A percentile compares a stretch with the other conserved stretches of the same genome.
phyloP scores from a whole-genome alignment of 225 moss, liverwort and hornwort genomes.

The Rhytidiadelphus loreus region DNA sequence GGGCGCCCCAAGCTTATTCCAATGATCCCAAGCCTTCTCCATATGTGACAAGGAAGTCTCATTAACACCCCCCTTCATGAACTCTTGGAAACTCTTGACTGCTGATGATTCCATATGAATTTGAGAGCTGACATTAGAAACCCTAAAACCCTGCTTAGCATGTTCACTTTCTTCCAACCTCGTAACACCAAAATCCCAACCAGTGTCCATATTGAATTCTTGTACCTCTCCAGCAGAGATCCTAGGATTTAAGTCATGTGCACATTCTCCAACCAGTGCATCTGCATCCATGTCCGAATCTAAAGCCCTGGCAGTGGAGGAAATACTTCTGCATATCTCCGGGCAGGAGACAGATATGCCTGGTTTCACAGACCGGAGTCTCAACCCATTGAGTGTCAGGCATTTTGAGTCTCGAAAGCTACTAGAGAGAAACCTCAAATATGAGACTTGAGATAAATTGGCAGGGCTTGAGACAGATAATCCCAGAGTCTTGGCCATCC shows the following conservation, averaged over 20 bases:
- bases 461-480: background rate
- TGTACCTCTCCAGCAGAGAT: background rate
- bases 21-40: slow-evolving; percentile 79
- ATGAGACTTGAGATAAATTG: background rate
- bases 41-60: background rate
- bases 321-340: background rate
- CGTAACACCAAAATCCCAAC: background rate
- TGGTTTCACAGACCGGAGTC: background rate
- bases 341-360: background rate
- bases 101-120: background rate
- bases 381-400: background rate
- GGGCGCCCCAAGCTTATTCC: slow-evolving; percentile 76
- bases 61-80: background rate
- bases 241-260: background rate
- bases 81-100: background rate
- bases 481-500: slow-evolving; percentile 15
- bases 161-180: background rate
- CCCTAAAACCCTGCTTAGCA: background rate
- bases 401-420: background rate
- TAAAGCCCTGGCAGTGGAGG: background rate
- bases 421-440: background rate
- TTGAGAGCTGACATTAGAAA: background rate
- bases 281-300: background rate
- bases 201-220: background rate
- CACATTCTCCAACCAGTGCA: background rate